Base-by-base conservation (phyloP, 2,329 filamentous ascomycete genomes). In the Drechslerella coelobrocha region DNA sequence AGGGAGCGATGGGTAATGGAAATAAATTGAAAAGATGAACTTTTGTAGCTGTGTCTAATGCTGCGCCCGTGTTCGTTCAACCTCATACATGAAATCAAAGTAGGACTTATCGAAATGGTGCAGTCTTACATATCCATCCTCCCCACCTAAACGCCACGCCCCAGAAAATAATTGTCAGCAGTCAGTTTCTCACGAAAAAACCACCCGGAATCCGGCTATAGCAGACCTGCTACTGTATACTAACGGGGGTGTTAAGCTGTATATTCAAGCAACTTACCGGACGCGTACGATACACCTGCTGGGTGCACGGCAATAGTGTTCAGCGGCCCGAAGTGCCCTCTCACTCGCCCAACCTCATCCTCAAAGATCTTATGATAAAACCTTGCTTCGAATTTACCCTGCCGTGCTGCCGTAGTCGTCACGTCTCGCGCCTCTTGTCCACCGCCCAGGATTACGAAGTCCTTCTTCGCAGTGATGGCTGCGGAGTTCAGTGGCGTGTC, bases 351-450 rank as follows among this genome's bases (percentile, higher is more conserved):
- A 78, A 97, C 93, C 84, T 99, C 94, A 81, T 99, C 93, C 82
- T 96, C 92, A 80, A 99, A 97, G 80, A 99, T 89, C 86, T 96
- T 97, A 88, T 99, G 94, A 85, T 97, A 99, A 85, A 99, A 99
- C 75, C 94, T 88, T 47, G 94, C 94, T 82, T 99, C 94, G 84
- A 99, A 99, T 83, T 97, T 97, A 82, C 94, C 94, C 84, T 99
- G 94, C 75, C 94, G 87, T 53, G 92, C 88, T 31, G 89, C 89
- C 55, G 94, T 97, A 60, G 91, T 95, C 68, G 94, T 99, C 81
- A 99, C 94, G 79, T 97, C 93, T 91, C 97, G 97, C 78, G 94
- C 94, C 74, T 92, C 94, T 83, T 99, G 94, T 76, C 94, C 94
- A 86, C 94, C 94, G 77, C 94, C 94, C 47, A 99, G 89, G 78